A percentile compares a stretch with the other conserved stretches of the same genome.
Conservation (phyloP, 2,329 filamentous ascomycete species). For the Apiospora marii region DNA sequence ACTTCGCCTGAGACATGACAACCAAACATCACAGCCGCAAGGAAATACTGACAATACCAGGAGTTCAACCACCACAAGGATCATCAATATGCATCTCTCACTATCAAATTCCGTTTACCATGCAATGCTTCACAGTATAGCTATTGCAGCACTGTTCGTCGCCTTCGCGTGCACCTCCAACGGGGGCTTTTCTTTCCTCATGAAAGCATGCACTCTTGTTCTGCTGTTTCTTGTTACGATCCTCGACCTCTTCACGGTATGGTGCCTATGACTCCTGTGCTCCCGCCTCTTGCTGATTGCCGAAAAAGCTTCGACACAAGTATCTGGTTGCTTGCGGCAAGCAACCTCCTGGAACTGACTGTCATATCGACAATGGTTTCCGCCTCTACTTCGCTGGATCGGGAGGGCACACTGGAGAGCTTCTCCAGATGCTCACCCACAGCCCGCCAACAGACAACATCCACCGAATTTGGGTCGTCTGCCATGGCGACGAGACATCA, state of each 20-base stretch:
- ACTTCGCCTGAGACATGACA: not conserved
- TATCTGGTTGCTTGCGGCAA: not conserved
- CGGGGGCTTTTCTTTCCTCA: not conserved
- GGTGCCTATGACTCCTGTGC: not conserved
- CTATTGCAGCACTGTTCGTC: not conserved
- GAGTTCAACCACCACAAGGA: not conserved
- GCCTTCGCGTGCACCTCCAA: not conserved
- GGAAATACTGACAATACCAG: not conserved
- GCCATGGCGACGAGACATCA: conserved; percentile 78
- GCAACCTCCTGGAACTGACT: not conserved
- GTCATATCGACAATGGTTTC: not conserved
- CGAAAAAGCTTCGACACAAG: not conserved
- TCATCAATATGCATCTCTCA: not conserved
- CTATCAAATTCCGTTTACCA: not conserved
- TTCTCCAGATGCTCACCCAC: conserved; percentile 81
- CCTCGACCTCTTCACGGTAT: not conserved
- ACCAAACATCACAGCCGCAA: not conserved
- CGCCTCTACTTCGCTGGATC: conserved; percentile 82
- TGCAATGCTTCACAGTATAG: not conserved
- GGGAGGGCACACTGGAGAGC: conserved; percentile 94
- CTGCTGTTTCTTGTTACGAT: not conserved
- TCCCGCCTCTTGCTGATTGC: not conserved
- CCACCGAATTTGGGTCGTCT: conserved; percentile 84
- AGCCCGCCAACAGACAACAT: conserved; percentile 58
- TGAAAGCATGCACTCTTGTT: not conserved